Conservation (phyloP, 495 filamentous ascomycete genomes). For the Penicillium salamii region DNA sequence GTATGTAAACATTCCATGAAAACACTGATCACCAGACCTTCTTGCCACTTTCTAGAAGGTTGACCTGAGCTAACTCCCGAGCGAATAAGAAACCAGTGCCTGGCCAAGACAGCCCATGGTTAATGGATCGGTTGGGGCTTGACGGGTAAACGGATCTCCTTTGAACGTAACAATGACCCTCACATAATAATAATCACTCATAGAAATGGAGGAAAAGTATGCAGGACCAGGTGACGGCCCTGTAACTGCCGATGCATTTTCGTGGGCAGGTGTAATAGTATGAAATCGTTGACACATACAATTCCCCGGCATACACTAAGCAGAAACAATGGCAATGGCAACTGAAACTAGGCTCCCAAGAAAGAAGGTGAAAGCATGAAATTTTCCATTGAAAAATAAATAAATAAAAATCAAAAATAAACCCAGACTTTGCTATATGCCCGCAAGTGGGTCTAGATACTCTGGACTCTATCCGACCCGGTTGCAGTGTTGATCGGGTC, state of each 20-base stretch:
- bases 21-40: conserved; percentile 12
- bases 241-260: background rate
- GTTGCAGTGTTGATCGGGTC: conserved; percentile 17
- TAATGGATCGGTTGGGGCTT: conserved; percentile 9
- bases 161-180: conserved; percentile 4
- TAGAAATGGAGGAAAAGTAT: background rate
- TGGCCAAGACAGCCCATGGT: conserved; percentile 13
- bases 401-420: background rate
- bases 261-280: background rate
- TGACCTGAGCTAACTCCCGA: conserved; percentile 20
- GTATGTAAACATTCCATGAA: background rate
- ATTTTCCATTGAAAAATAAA: background rate
- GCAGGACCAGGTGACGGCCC: background rate
- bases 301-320: background rate
- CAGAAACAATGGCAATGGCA: background rate
- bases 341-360: conserved; percentile 8
- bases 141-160: conserved; percentile 4
- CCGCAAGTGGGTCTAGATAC: conserved; percentile 16
- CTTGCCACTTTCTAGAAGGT: conserved; percentile 31
- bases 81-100: conserved; percentile 23
- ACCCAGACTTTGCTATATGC: no score
- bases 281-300: background rate
- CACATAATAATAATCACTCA: conserved; percentile 1
- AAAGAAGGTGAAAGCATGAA: conserved; percentile 2
- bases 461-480: conserved; percentile 16